Conservation (phyloP, 495 filamentous ascomycete species). For the Podospora appendiculata region DNA sequence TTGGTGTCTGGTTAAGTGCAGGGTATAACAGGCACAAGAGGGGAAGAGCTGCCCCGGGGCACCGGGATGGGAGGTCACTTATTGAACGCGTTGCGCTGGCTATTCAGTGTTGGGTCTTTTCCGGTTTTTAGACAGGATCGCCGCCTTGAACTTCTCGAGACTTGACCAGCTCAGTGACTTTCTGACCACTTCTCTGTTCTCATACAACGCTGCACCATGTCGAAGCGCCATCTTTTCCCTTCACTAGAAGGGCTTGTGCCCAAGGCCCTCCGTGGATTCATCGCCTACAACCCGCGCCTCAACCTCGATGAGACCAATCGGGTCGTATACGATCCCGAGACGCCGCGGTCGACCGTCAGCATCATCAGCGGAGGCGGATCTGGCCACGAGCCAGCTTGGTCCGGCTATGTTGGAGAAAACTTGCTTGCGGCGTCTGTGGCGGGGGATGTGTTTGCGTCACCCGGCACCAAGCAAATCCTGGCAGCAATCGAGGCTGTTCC, state of each 20-base stretch:
- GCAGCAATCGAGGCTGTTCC: slow-evolving; percentile 49
- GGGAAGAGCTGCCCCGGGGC: too few species aligned
- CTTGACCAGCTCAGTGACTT: not conserved
- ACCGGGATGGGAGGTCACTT: not conserved
- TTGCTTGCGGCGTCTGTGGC: slow-evolving; percentile 51
- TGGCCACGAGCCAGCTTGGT: slow-evolving; percentile 58
- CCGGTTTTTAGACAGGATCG: not conserved
- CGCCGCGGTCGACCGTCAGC: slow-evolving; percentile 43
- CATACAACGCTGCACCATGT: slow-evolving; percentile 23
- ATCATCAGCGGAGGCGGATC: slow-evolving; percentile 55
- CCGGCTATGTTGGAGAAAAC: slow-evolving; percentile 55
- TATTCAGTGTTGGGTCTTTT: not conserved
- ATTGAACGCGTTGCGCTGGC: not conserved
- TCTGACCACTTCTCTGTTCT: not conserved
- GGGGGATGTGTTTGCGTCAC: slow-evolving; percentile 56
- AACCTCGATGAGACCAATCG: slow-evolving; percentile 47
- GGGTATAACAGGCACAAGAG: slow-evolving; percentile 2
- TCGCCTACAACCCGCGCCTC: slow-evolving; percentile 49
- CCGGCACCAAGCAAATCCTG: slow-evolving; percentile 54
- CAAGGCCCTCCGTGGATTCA: slow-evolving; percentile 46
- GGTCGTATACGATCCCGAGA: slow-evolving; percentile 49
- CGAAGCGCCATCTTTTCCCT: slow-evolving; percentile 38
- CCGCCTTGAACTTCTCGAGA: not conserved
- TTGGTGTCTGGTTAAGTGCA: slow-evolving; percentile 7
- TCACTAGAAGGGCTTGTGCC: slow-evolving; percentile 45